Evolutionary conservation across 202 grass and related monocot genomes (phyloP), one percentile per base, ranked within the genome.

Genomic region (Setaria italica): DNA sequence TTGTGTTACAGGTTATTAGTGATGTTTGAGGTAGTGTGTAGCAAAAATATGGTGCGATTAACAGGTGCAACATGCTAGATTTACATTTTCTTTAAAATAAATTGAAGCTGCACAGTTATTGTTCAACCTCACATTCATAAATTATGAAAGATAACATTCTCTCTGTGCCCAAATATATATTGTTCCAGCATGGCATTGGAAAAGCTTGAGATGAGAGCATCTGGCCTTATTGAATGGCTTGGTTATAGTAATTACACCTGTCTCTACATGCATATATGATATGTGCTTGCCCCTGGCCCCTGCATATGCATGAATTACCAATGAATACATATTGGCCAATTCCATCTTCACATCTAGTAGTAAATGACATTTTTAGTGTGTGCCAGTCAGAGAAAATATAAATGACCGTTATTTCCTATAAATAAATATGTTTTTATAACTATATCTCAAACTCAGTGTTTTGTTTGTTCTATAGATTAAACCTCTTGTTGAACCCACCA

Each of bases 401-500:
- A 62, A 62, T 5, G 25, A 81, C 13, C 25, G 37, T 70, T 32
- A 59, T 43, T 35, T 75, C 37, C 9, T 11, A 69, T 80, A 82
- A 43, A 69, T 67, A 25, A 20, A n/a, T 21, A 3, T 41, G 0
- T 67, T 21, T 62, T 33, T 86, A 46, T 71, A 78, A 73, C 19
- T 84, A 17, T 62, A 42, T 75, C 41, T 62, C 43, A 4, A 74
- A 80, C 80, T 90, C 25, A 58, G 16, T 80, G 0, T 74, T 73
- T 17, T 56, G 3, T 48, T 87, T 87, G 6, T 64, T 8, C 45
- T 85, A 80, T 86, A 95, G 93, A 95, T 95, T 54, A 95, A 87
- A 64, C 93, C 93, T 86, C 93, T 95, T 87, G 84, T 89, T 72
- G 72, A 46, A 3, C 93, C 93, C 62, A 95, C 93, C 60, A 92